Conservation (phyloP, 176 grass and related monocot genomes). For the bread wheat (Triticum aestivum) region IWGSC_CS_RefSeq_v2.1 NC_057796.1:398631209-398631708, state of each 20-base stretch:
- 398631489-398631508: conserved; percentile 64
- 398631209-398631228: conserved; percentile 44
- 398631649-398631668: no score
- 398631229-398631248: conserved; percentile 64
- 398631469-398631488: conserved; percentile 77
- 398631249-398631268: not conserved
- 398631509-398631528: conserved; percentile 87
- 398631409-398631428: conserved; percentile 98
- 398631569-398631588: conserved; percentile 60
- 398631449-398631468: conserved; percentile 94
- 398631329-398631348: not conserved
- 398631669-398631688: no score
- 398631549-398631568: conserved; percentile 94
- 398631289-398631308: not conserved
- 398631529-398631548: conserved; percentile 95
- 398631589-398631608: not conserved
- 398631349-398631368: conserved; percentile 45
- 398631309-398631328: not conserved
- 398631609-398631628: not conserved
- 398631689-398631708: no score
- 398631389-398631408: conserved; percentile 92
- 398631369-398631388: conserved; percentile 61
- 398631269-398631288: not conserved
- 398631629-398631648: not conserved
- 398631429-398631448: conserved; percentile 80